Evolutionary conservation across 164 flowering plant genomes (phyloP), one percentile per base, ranked within the genome.

Genomic region (Nymphaea thermarum): DNA sequence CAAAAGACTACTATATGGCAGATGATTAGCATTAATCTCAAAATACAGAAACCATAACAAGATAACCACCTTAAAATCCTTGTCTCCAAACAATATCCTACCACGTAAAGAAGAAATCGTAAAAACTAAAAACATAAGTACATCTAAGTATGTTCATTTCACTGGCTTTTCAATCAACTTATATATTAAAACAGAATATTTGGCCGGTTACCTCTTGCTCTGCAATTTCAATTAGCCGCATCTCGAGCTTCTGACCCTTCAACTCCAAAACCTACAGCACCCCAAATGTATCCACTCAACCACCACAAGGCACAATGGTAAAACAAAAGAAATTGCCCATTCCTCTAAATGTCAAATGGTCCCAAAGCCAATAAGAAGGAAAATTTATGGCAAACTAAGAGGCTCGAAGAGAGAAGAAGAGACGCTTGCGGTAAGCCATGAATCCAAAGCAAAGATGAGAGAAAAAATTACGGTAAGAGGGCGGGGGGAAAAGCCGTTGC

Each of bases 401-500:
- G 36, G 36, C 36, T 1, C 36, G 36, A 25, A 25, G 36, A 25
- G 36, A 25, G 36, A 25, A 25, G 36, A 14, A 65, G 7, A 61
- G 18, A 16, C 42, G 45, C 36, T n/a, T 59, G 7, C 5, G 55
- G 15, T 44, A 43, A 57, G 6, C 62, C 16, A 2, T 11, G 44
- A 62, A 51, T 3, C 16, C 10, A 55, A 51, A 62, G 41, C 36
- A 18, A 36, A 10, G 8, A 62, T 25, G n/a, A 45, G 57, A 42
- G 66, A 43, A 25, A 17, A 17, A 68, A 65, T 53, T 79, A 91
- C 98, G 44, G 93, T 82, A 47, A 93, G 82, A 47, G 98, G 97
- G 53, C 94, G 93, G 72, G 83, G 43, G 1, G 83, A 68, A 83
- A 80, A 93, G 77, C 96, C 98, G 79, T 89, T 91, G 77, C 98